phyloP scores from a whole-genome alignment of 768 basidiomycete species.

The Leccinum longicurvipes region DNA sequence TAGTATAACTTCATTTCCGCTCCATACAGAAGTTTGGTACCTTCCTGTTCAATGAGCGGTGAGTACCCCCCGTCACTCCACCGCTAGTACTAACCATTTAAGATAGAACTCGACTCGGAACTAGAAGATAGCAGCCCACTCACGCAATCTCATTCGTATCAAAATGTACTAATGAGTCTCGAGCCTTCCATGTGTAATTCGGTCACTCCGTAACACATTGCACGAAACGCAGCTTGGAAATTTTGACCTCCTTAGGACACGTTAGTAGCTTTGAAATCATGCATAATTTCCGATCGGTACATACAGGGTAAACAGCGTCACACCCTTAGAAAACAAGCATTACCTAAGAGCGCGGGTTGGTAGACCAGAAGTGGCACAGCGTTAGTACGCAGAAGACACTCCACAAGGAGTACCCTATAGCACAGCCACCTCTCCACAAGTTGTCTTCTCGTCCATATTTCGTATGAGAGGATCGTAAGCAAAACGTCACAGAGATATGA shows the following conservation, averaged over 20 bases:
- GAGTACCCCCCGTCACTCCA: not conserved
- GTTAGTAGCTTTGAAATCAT: no score
- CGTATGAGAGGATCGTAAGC: constrained; percentile 2
- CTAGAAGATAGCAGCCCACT: not conserved
- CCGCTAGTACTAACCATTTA: not conserved
- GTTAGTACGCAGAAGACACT: not conserved
- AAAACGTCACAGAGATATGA: not conserved
- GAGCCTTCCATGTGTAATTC: not conserved
- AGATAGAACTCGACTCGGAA: not conserved
- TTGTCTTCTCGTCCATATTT: not conserved
- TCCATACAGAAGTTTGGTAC: no score
- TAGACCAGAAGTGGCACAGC: no score
- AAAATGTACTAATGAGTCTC: not conserved
- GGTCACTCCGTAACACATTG: not conserved
- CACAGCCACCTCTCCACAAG: not conserved
- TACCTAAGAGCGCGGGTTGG: not conserved
- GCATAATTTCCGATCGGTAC: not conserved
- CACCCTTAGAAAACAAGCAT: not conserved
- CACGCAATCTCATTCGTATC: not conserved
- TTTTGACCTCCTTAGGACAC: not conserved
- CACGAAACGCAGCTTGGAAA: not conserved
- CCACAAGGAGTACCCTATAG: not conserved
- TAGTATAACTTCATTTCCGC: no score
- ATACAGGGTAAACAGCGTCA: not conserved
- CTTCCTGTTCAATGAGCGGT: not conserved